Evolutionary conservation across 78 protist genomes (phyloP), one percentile per base, ranked within the genome.

Genomic region (Emiliania huxleyi): DNA sequence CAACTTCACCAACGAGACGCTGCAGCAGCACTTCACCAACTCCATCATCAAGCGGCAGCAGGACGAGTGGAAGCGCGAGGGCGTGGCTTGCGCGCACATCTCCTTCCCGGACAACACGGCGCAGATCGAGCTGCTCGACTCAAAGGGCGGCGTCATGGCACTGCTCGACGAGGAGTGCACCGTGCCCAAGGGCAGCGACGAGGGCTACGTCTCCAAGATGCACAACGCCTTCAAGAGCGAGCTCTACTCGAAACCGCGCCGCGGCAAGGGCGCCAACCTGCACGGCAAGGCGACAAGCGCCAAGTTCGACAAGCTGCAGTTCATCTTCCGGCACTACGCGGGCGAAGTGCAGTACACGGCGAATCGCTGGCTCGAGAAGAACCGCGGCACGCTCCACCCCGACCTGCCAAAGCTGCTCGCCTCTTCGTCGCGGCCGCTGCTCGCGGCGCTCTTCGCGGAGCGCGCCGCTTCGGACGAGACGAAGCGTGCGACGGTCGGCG

Each of bases 1-100:
- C 95, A 98, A 98, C 96, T 96, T 91, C 88, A 97, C 97, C 83
- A 98, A 98, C 95, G 99, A 98, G 94, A 94, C 95, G 87, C 90
- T 97, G 44, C 98, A 97, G 94, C 97, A 92, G 93, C 87, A 96
- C 23, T 98, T 98, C 89, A 98, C 96, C 35, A 22, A 73, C 43
- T 29, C 44, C 5, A 5, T 73, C 43, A 35, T 73, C 83, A 29
- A 37, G 37, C 83, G 37, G 33, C 33, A 97, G 91, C 97, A 97
- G 88, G 98, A 96, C 33, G 99, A 97, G 77, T 97, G 96, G 88
- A 56, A 46, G 29, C 69, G 94, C 21, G 99, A 98, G 49, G 97
- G 97, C 22, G 94, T 94, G 90, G 62, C 37, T 2, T 73, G 83
- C 42, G 37, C 97, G 1, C 84, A 95, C 73, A 95, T 98, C 44